Evolutionary conservation across 208 protist species (phyloP), one percentile per base, ranked within the genome.

Genomic region (Wallacemonas sp.): DNA sequence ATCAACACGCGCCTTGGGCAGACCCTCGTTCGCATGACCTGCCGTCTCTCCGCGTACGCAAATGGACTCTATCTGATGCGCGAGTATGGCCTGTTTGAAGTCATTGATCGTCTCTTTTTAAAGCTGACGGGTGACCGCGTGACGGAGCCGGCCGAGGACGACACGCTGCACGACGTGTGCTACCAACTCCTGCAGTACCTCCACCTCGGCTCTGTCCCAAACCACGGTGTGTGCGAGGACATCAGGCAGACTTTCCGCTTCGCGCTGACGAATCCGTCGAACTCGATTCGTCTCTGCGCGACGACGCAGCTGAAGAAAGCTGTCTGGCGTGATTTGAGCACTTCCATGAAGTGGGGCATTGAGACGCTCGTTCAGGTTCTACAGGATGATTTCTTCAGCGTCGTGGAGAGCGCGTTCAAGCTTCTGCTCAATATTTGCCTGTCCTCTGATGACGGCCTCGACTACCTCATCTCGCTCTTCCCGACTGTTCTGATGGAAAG

Each of bases 171-270:
- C 36, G 81, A 92, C 45, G 91, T 94, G 54, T 91, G 87, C 53
- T 70, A 83, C 59, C 73, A 84, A 61, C 68, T 96, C 14, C 72
- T 96, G 69, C 83, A 80, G 49, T 83, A 82, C 59, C 55, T 96
- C 6, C 81, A 84, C 68, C 71, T 94, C 38, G 80, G 91, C 63
- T 79, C 84, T 2, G 91, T 96, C 41, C 87, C 91, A 1, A 96
- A 96, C 75, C 93, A 89, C 73, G 91, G 91, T 38, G 88, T 96
- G 41, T 93, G 91, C 79, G 82, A 94, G 30, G 87, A 92, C 49
- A 90, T 96, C 54, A 83, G 91, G 4, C 76, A 87, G 51, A 80
- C 74, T 24, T 82, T 93, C 62, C 86, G 82, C 19, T 64, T 55
- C 24, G 86, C 87, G 22, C 63, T 96, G 26, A 54, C 60, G 26